Evolutionary conservation across 805 yeast genomes (phyloP), one percentile per base, ranked within the genome.

Genomic region (Candida nanaspora): DNA sequence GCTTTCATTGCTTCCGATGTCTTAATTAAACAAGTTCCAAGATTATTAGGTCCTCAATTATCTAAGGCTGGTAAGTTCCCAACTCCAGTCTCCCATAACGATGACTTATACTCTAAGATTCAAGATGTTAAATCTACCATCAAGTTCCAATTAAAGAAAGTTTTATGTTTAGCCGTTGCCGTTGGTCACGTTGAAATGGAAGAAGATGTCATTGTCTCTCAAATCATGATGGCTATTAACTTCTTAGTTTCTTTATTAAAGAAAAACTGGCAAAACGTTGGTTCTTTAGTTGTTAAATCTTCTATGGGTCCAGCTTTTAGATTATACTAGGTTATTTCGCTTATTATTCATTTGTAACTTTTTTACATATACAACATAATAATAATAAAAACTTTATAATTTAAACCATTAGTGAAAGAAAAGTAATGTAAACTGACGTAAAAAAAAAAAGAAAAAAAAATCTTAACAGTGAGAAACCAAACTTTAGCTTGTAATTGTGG

Each of bases 41-140:
- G 99, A 84, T 82, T 93, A 70, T 82, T 93, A 69, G 99, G 99
- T 79, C 99, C 99, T 72, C 96, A 91, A 74, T 87, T 93, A 69
- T 93, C 98, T 61, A 93, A 93, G 86, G 98, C 97, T 69, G 98
- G 98, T 85, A 93, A 93, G 91, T 93, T 93, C 96, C 99, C 99
- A 74, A 91, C 98, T 72, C 99, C 99, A 76, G 98, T 93, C 63
- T 93, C 99, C 55, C 98, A 93, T 86, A 80, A 86, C 73, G 99
- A 93, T 70, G 98, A 93, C 72, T 82, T 93, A 69, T 86, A 86
- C 82, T 67, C 80, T 59, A 93, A 91, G 86, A 93, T 93, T 64
- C 81, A 76, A 63, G 99, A 93, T 69, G 98, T 93, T 64, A 89
- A 84, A 79, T 89, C 98, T 56, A 93, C 99, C 82, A 88, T 93